phyloP scores from a whole-genome alignment of 371 early-diverging fungal species.

The Encephalitozoon romaleae region DNA sequence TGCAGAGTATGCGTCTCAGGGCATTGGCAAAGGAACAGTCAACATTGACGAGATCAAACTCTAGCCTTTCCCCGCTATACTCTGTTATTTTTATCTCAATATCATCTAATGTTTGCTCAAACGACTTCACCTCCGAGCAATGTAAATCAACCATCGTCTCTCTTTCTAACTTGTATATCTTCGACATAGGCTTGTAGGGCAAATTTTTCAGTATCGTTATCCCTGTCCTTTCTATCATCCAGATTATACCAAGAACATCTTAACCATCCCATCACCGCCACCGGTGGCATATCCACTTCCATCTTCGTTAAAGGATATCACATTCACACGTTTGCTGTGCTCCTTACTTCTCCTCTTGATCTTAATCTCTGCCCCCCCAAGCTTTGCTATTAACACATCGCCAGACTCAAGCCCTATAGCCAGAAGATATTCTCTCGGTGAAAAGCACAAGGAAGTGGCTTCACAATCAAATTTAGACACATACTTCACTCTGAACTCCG shows the following conservation, averaged over 20 bases:
- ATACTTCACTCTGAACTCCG: background rate
- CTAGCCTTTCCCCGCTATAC: slow-evolving; percentile 3
- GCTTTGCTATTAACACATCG: background rate
- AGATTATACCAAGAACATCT: background rate
- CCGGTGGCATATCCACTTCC: slow-evolving; percentile 28
- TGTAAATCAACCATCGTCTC: slow-evolving; percentile 7
- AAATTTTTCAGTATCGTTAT: background rate
- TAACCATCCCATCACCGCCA: slow-evolving; percentile 33
- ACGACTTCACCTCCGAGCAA: background rate
- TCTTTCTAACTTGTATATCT: slow-evolving; percentile 19
- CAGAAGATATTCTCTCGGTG: background rate
- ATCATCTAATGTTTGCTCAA: slow-evolving; percentile 16
- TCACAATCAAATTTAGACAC: slow-evolving; percentile 25
- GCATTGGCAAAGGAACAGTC: slow-evolving; percentile 71
- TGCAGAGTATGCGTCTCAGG: slow-evolving; percentile 81
- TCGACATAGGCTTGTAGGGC: slow-evolving; percentile 6
- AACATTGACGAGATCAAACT: slow-evolving; percentile 49
- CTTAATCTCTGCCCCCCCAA: background rate
- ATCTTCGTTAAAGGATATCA: slow-evolving; percentile 19
- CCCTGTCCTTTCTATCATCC: background rate
- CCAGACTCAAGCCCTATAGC: slow-evolving; percentile 42
- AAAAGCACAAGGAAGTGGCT: slow-evolving; percentile 40
- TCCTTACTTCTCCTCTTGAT: background rate
- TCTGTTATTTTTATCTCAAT: slow-evolving; percentile 28
- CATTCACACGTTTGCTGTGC: slow-evolving; percentile 24